Conservation (phyloP, 108 stramenopile species). For the Craspedostauros australis region DNA sequence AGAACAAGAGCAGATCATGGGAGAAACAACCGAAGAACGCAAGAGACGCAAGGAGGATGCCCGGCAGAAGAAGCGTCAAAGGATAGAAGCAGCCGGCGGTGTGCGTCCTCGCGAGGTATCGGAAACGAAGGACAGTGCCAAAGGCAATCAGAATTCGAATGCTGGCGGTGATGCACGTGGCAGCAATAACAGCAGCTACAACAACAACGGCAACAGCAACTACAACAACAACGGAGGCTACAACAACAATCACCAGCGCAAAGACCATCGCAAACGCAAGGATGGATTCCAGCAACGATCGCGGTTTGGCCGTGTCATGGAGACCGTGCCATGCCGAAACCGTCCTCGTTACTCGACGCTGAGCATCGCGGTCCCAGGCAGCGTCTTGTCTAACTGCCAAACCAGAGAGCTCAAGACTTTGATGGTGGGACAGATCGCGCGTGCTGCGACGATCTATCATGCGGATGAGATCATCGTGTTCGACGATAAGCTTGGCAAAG, state of each 20-base stretch:
- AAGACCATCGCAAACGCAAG: background rate
- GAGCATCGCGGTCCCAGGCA: constrained; percentile 90
- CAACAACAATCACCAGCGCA: constrained; percentile 1
- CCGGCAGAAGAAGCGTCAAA: constrained; percentile 31
- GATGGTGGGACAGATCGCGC: constrained; percentile 91
- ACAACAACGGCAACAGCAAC: constrained; percentile 1
- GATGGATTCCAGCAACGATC: constrained; percentile 14
- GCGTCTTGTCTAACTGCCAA: constrained; percentile 90
- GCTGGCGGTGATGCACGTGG: constrained; percentile 1
- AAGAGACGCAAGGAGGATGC: constrained; percentile 41
- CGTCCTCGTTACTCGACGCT: constrained; percentile 76
- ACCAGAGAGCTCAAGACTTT: constrained; percentile 87
- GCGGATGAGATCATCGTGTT: constrained; percentile 96
- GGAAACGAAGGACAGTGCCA: background rate
- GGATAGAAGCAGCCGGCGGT: constrained; percentile 50
- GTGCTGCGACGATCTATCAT: constrained; percentile 92
- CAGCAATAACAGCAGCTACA: background rate
- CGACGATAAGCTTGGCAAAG: constrained; percentile 76
- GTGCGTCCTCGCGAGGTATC: constrained; percentile 30
- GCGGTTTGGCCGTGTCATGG: constrained; percentile 87
- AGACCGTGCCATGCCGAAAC: constrained; percentile 69
- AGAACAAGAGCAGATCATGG: background rate
- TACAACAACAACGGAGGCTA: background rate
- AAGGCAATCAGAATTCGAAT: background rate
- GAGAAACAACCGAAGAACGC: constrained; percentile 2